A percentile compares a stretch with the other conserved stretches of the same genome.
Evolutionary conservation across 2,329 filamentous ascomycete genomes (phyloP).

Genomic region (Paraphaeosphaeria sporulosa): DNA sequence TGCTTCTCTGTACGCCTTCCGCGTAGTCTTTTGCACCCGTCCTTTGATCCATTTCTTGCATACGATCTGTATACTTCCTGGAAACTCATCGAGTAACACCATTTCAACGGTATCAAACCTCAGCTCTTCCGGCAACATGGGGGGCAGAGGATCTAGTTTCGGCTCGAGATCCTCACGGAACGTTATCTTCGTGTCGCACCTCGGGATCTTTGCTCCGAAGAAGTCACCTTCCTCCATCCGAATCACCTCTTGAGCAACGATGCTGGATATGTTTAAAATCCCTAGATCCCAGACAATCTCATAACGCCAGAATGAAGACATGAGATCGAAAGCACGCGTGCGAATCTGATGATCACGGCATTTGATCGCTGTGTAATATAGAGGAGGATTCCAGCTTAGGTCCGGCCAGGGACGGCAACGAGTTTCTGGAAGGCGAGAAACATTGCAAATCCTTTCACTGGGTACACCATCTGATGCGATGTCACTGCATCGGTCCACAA

Average conservation of each 20-base stretch:
- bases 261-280: conserved; percentile 36
- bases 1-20: not conserved
- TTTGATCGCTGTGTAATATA: conserved; percentile 58
- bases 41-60: conserved; percentile 3
- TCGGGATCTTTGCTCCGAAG: not conserved
- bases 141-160: not conserved
- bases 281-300: conserved; percentile 39
- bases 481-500: conserved; percentile 38
- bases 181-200: not conserved
- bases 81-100: not conserved
- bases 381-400: conserved; percentile 55
- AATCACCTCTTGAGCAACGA: conserved; percentile 17
- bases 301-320: conserved; percentile 24
- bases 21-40: not conserved
- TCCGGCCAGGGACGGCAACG: conserved; percentile 35
- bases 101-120: conserved; percentile 12
- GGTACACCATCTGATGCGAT: conserved; percentile 26
- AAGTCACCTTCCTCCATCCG: conserved; percentile 13
- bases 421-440: not conserved
- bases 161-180: not conserved
- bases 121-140: conserved; percentile 3
- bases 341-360: conserved; percentile 56
- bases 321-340: conserved; percentile 46
- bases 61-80: not conserved
- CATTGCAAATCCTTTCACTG: not conserved